A percentile compares a stretch with the other conserved stretches of the same genome.
These are phyloP conservation scores for Xylaria hypoxylon DNA, from an alignment of 2,329 filamentous ascomycete species.

Conservation along the genomic window DNA sequence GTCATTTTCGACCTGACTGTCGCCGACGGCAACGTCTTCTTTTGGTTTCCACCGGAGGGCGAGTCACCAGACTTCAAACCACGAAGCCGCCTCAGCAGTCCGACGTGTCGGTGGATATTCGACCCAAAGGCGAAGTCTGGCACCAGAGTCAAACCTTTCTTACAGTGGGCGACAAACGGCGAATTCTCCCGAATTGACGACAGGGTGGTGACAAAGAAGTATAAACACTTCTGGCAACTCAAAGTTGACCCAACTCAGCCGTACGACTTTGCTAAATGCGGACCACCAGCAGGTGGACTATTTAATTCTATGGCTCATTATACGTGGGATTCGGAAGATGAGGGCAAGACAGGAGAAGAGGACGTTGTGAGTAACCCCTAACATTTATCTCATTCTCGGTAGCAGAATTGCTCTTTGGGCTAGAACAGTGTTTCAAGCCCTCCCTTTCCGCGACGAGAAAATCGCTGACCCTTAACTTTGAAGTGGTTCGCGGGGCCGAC, in stretches of 20 bases:
- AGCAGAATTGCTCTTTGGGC: background rate
- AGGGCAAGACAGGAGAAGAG: constrained; percentile 47
- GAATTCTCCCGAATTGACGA: constrained; percentile 64
- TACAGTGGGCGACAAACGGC: constrained; percentile 57
- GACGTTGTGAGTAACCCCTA: constrained; percentile 49
- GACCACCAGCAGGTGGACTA: constrained; percentile 56
- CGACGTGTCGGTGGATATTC: constrained; percentile 56
- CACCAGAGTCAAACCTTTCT: constrained; percentile 53
- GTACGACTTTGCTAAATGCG: constrained; percentile 60
- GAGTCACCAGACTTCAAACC: constrained; percentile 43
- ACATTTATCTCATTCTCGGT: background rate
- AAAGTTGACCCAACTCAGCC: constrained; percentile 52
- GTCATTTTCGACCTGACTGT: constrained; percentile 59
- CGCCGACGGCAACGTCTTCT: constrained; percentile 59
- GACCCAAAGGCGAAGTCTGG: constrained; percentile 53
- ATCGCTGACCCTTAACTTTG: constrained; percentile 2
- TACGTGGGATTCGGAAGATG: constrained; percentile 51
- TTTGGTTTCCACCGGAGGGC: constrained; percentile 57
- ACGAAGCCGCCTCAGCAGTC: constrained; percentile 54
- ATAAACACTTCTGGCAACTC: constrained; percentile 61
- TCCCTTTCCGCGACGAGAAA: background rate
- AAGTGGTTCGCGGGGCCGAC: constrained; percentile 58
- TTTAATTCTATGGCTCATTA: constrained; percentile 63
- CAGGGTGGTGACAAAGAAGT: constrained; percentile 57
- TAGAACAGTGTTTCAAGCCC: background rate